These are phyloP conservation scores for Ustulina deusta DNA, from an alignment of 2,329 filamentous ascomycete genomes.

Conservation along the genomic window DNA sequence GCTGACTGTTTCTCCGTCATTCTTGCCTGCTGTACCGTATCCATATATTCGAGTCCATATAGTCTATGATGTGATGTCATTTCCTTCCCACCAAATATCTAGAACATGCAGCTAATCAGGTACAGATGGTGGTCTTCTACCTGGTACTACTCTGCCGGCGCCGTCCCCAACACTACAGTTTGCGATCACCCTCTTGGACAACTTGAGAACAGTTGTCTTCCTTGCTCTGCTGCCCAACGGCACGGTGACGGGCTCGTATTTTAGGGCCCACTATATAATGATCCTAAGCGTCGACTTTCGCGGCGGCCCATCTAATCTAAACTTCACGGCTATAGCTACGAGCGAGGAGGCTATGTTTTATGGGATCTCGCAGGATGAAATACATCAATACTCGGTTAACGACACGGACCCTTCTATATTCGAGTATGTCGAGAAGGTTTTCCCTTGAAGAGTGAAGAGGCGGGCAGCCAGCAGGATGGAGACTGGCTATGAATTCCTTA, in stretches of 20 bases:
- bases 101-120: not conserved
- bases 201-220: constrained; percentile 2
- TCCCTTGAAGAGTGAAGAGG: constrained; percentile 33
- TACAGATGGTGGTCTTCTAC: constrained; percentile 9
- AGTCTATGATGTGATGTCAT: not conserved
- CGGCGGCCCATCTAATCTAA: constrained; percentile 38
- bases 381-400: constrained; percentile 45
- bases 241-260: constrained; percentile 24
- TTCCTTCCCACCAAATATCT: not conserved
- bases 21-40: not conserved
- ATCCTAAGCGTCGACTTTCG: constrained; percentile 39
- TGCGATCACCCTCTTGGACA: constrained; percentile 13
- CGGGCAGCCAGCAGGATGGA: not conserved
- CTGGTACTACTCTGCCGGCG: not conserved
- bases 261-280: not conserved
- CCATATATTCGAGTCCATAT: too few species aligned
- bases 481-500: too few species aligned
- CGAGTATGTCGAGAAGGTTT: constrained; percentile 44
- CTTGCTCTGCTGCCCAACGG: constrained; percentile 37
- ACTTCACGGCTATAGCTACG: constrained; percentile 46
- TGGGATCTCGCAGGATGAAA: constrained; percentile 44
- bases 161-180: constrained; percentile 19
- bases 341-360: constrained; percentile 46
- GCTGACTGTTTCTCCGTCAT: not conserved
- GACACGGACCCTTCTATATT: constrained; percentile 43